A percentile compares a stretch with the other conserved stretches of the same genome.
Evolutionary conservation across 352 stramenopile species (phyloP).

Genomic region (Aphanomyces stellatus): DNA sequence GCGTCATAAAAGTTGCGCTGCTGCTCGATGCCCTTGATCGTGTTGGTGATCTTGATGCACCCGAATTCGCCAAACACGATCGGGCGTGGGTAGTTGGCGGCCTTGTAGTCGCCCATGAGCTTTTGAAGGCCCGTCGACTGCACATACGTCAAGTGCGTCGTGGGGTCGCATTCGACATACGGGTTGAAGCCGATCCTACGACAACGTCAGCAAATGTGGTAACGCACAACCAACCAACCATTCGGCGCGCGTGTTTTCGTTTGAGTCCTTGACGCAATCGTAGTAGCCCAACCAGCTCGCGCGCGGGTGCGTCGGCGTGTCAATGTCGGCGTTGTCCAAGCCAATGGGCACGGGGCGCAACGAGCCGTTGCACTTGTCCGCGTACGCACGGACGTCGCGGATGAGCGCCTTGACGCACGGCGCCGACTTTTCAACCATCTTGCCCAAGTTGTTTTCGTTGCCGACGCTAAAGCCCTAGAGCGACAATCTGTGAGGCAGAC

Average conservation of each 20-base stretch:
- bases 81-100: conserved; percentile 35
- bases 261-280: conserved; percentile 41
- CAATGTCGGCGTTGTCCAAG: conserved; percentile 58
- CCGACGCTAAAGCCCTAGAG: conserved; percentile 42
- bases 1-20: conserved; percentile 61
- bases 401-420: conserved; percentile 67
- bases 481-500: background rate
- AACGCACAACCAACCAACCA: conserved; percentile 23
- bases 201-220: background rate
- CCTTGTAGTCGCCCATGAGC: conserved; percentile 50
- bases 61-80: conserved; percentile 68
- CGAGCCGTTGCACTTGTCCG: conserved; percentile 27
- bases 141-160: conserved; percentile 33
- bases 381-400: conserved; percentile 47
- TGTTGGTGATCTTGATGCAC: conserved; percentile 53
- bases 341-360: conserved; percentile 60
- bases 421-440: conserved; percentile 28
- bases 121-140: conserved; percentile 40
- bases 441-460: conserved; percentile 62
- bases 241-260: conserved; percentile 41
- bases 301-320: conserved; percentile 30
- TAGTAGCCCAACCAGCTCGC: conserved; percentile 64
- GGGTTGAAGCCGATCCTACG: conserved; percentile 46
- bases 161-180: conserved; percentile 59
- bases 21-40: conserved; percentile 48